Evolutionary conservation across 2,329 filamentous ascomycete species (phyloP).

Genomic region (Chaetomium globosum): DNA sequence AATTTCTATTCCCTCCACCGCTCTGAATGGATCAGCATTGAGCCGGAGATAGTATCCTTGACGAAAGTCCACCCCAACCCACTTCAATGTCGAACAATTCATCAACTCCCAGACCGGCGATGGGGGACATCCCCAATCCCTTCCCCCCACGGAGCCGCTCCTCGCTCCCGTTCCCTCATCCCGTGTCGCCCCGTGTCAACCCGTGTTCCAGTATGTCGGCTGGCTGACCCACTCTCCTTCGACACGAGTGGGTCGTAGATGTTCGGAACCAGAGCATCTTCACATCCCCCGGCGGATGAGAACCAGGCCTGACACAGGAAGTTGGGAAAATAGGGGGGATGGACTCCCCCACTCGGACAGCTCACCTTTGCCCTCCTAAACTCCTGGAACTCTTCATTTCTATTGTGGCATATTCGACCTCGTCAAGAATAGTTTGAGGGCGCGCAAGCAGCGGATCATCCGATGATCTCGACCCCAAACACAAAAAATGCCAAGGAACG

Average conservation of each 20-base stretch:
- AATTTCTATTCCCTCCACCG: slow-evolving; percentile 4
- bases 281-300: background rate
- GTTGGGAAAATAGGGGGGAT: background rate
- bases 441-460: background rate
- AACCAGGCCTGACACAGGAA: too few species aligned
- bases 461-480: background rate
- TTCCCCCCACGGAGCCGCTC: background rate
- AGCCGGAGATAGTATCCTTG: slow-evolving; percentile 14
- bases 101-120: background rate
- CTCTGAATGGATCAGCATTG: slow-evolving; percentile 7
- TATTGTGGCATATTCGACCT: background rate
- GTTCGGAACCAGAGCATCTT: background rate
- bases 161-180: background rate
- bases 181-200: background rate
- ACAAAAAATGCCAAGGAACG: slow-evolving; percentile 12
- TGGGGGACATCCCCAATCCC: background rate
- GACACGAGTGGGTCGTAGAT: background rate
- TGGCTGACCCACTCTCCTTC: slow-evolving; percentile 6
- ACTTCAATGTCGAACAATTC: background rate
- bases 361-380: background rate
- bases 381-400: background rate
- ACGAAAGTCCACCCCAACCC: background rate
- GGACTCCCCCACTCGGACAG: background rate
- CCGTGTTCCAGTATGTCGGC: too few species aligned
- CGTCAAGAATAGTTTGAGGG: background rate